Evolutionary conservation across 192 early-diverging fungal genomes (phyloP).

Genomic region (Irineochytrium annulatum): DNA sequence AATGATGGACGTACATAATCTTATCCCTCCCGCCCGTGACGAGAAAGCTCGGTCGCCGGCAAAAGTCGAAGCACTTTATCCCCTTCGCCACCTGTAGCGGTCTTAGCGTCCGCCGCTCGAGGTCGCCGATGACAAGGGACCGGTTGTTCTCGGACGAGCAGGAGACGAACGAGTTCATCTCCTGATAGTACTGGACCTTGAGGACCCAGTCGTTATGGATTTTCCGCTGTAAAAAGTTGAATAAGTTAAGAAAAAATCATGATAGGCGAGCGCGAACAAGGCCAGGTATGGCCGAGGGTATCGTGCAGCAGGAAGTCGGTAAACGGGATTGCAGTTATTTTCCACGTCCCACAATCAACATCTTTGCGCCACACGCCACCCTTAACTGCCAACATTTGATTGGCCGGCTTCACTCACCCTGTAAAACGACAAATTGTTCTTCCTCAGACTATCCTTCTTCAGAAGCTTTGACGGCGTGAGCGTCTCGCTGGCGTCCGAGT

Average conservation of each 20-base stretch:
- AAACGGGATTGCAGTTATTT: too few species aligned
- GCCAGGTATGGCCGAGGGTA: too few species aligned
- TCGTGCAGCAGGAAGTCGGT: too few species aligned
- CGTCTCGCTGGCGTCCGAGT: conserved; percentile 36
- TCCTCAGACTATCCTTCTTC: conserved; percentile 38
- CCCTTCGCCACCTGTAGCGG: conserved; percentile 55
- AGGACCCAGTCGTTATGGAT: conserved; percentile 63
- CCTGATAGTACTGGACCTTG: conserved; percentile 53
- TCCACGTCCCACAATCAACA: too few species aligned
- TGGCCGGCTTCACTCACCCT: conserved; percentile 17
- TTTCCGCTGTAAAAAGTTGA: conserved; percentile 34
- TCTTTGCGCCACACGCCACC: too few species aligned
- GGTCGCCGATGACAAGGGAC: conserved; percentile 53
- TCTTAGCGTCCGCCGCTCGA: conserved; percentile 53
- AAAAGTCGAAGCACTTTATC: conserved; percentile 60
- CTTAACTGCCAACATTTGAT: not conserved
- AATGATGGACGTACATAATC: conserved; percentile 44
- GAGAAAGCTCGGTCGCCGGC: conserved; percentile 55
- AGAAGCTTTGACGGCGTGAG: conserved; percentile 43
- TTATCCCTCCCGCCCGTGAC: conserved; percentile 63
- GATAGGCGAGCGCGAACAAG: not conserved
- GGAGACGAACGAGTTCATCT: conserved; percentile 60
- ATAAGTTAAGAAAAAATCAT: not conserved
- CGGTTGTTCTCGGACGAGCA: conserved; percentile 49
- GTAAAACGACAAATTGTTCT: conserved; percentile 45